phyloP scores from a whole-genome alignment of 1,284 basidiomycete genomes.

The Ustilago nuda region DNA sequence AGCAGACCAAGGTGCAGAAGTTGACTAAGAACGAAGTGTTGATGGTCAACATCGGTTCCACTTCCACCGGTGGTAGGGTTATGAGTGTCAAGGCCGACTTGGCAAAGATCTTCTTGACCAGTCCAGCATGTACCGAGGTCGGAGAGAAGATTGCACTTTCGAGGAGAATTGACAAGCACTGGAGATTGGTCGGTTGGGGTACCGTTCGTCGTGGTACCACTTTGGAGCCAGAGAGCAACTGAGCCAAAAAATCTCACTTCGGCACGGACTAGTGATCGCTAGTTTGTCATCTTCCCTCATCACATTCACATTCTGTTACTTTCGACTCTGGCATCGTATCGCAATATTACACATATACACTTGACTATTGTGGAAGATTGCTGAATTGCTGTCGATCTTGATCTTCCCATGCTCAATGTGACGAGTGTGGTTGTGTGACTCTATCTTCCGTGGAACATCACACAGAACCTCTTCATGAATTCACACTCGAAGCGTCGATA shows the following conservation, averaged over 20 bases:
- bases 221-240: conserved; percentile 61
- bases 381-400: not conserved
- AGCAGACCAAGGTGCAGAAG: conserved; percentile 91
- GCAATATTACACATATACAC: conserved; percentile 1
- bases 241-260: not conserved
- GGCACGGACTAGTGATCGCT: too few relatives aligned
- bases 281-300: not conserved
- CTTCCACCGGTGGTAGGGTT: conserved; percentile 63
- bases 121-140: conserved; percentile 68
- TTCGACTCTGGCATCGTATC: not conserved
- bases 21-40: conserved; percentile 92
- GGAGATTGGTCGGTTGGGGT: conserved; percentile 76
- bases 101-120: conserved; percentile 68
- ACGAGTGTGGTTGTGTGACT: too few relatives aligned
- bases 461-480: too few relatives aligned
- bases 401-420: too few relatives aligned
- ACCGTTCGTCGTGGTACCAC: conserved; percentile 64
- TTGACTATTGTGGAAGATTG: not conserved
- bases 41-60: conserved; percentile 72
- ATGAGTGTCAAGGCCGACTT: conserved; percentile 67
- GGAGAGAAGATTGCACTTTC: conserved; percentile 68
- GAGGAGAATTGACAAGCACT: conserved; percentile 83
- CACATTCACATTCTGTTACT: not conserved
- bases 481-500: too few relatives aligned
- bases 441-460: too few relatives aligned